phyloP scores from a whole-genome alignment of 2,329 filamentous ascomycete species.

The Exophiala mesophila region DNA sequence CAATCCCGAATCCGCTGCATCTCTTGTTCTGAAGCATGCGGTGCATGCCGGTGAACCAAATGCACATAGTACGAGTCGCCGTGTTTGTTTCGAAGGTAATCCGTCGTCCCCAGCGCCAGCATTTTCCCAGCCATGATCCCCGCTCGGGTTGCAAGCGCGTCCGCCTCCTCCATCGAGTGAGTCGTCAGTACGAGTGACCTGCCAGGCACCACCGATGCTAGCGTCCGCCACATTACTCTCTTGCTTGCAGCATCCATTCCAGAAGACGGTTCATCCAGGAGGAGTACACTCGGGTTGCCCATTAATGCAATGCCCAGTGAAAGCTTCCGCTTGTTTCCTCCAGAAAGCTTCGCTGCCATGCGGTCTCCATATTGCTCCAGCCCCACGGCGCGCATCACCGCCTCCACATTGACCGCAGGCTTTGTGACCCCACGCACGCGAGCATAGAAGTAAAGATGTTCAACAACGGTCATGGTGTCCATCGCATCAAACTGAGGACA shows the following conservation, averaged over 20 bases:
- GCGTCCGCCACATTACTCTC: slow-evolving; percentile 85
- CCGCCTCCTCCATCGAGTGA: slow-evolving; percentile 92
- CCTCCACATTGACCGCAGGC: slow-evolving; percentile 69
- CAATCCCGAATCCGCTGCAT: slow-evolving; percentile 63
- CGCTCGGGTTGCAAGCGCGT: slow-evolving; percentile 75
- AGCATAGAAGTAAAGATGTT: slow-evolving; percentile 86
- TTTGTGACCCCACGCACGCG: slow-evolving; percentile 72
- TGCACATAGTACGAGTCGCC: slow-evolving; percentile 79
- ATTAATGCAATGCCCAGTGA: slow-evolving; percentile 85
- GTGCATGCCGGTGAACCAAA: slow-evolving; percentile 68
- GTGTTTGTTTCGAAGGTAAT: slow-evolving; percentile 66
- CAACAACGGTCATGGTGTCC: slow-evolving; percentile 82
- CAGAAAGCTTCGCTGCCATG: slow-evolving; percentile 74
- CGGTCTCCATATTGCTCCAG: slow-evolving; percentile 64
- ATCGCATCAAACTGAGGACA: slow-evolving; percentile 86
- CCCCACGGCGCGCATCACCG: slow-evolving; percentile 76
- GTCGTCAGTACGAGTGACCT: slow-evolving; percentile 85
- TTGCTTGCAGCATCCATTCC: slow-evolving; percentile 90
- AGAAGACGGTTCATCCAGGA: slow-evolving; percentile 83
- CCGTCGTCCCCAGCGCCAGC: slow-evolving; percentile 75
- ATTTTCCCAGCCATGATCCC: slow-evolving; percentile 83
- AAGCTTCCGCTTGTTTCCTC: slow-evolving; percentile 91
- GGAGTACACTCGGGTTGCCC: slow-evolving; percentile 80
- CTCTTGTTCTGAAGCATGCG: slow-evolving; percentile 64
- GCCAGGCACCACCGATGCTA: slow-evolving; percentile 67